Base-by-base conservation (phyloP, 495 filamentous ascomycete genomes). In the Talaromyces borbonicus region DNA sequence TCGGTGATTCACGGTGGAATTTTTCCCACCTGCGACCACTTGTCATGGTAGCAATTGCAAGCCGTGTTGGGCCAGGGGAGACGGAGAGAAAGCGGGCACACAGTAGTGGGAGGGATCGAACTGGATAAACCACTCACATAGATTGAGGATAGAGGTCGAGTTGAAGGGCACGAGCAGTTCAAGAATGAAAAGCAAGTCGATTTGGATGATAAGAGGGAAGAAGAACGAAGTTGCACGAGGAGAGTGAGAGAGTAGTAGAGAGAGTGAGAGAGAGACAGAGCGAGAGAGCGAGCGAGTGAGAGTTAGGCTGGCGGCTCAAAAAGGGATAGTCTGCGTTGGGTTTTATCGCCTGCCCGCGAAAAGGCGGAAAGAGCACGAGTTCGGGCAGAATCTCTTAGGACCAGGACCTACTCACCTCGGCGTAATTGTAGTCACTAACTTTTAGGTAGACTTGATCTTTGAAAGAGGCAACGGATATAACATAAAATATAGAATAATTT, bases 1-100 rank as follows among this genome's bases (percentile, higher is more conserved):
- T 29, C 22, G 18, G 15, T 38, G 22, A 20, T 38, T 41, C 38
- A 23, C 23, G 20, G 15, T 41, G 38, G 38, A 14, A 18, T 41
- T 12, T 41, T 20, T 24, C 15, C 20, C 38, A 24, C 38, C 20
- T n/a, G n/a, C 26, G 38, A 24, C 38, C 38, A 41, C 38, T 41
- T 41, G 22, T 41, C 20, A 23, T 23, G 24, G 38, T 26, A 11
- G 35, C 18, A 53, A 57, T 52, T 49, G 56, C 57, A 52, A 54
- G 53, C 11, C 36, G 36, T 43, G 24, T 35, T 42, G 39, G 48
- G 37, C 42, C 39, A 37, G 48, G 30, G 47, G 46, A 14, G 18
- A 30, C 23, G 16, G 24, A 46, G 43, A 56, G 9, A 52, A 42
- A 54, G 39, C 43, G 49, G 38, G 42, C 23, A 19, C 22, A 39